These are phyloP conservation scores for Backusella tuberculispora DNA, from an alignment of 192 early-diverging fungal genomes.

Conservation along the genomic window DNA sequence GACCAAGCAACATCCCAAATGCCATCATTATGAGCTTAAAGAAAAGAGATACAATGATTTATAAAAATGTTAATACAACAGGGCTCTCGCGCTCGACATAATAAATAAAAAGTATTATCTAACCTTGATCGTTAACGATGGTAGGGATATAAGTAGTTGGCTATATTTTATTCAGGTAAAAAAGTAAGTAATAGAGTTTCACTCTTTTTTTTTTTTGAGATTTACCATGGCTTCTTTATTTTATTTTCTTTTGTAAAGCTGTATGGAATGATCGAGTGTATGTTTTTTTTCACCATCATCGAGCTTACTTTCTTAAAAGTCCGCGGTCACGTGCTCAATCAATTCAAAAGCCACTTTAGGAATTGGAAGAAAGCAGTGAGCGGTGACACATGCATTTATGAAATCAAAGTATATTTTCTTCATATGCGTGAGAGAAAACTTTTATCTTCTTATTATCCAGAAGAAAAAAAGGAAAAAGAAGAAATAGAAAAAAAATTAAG, in stretches of 20 bases:
- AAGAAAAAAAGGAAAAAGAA: too few species aligned
- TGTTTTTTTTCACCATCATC: neutral
- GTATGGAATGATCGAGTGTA: neutral
- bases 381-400: neutral
- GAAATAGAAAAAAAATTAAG: neutral
- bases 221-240: neutral
- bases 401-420: too few species aligned
- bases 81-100: neutral
- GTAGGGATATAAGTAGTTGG: constrained; percentile 58
- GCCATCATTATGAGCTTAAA: constrained; percentile 76
- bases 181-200: neutral
- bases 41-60: neutral
- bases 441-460: neutral
- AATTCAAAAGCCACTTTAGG: neutral
- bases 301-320: neutral
- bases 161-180: constrained; percentile 30
- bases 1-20: constrained; percentile 88
- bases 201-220: neutral
- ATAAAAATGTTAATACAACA: neutral
- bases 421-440: neutral
- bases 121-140: constrained; percentile 52
- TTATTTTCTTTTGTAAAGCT: neutral
- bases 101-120: neutral
- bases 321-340: neutral
- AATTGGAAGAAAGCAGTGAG: neutral